These are phyloP conservation scores for Auriscalpium orientale DNA, from an alignment of 768 basidiomycete genomes.

Conservation along the genomic window DNA sequence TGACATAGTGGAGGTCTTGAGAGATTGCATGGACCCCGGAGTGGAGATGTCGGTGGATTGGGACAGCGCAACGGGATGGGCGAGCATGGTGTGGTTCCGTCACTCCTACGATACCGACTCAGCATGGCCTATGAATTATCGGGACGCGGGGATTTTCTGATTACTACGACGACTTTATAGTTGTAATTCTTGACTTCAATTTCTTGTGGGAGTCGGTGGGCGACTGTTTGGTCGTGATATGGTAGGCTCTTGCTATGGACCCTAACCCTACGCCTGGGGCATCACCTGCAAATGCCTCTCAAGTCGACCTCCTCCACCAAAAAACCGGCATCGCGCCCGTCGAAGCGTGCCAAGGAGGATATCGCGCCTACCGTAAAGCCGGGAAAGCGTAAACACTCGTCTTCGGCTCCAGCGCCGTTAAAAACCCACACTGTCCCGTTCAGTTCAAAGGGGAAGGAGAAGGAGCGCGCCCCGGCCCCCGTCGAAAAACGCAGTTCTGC, in stretches of 20 bases:
- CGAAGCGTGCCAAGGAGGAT: conserved; percentile 1
- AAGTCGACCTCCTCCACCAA: conserved; percentile 1
- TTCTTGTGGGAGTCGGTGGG: background rate
- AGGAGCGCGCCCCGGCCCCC: conserved; percentile 1
- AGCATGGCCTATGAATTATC: too few relatives aligned
- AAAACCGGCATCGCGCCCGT: background rate
- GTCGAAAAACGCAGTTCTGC: conserved; percentile 13
- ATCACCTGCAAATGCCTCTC: conserved; percentile 5
- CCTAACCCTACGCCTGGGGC: conserved; percentile 15
- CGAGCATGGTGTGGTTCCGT: too few relatives aligned
- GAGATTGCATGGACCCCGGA: too few relatives aligned
- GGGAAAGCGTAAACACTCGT: background rate
- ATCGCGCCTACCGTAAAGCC: conserved; percentile 1
- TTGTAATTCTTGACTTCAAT: too few relatives aligned
- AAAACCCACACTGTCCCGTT: background rate
- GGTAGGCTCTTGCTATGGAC: conserved; percentile 9
- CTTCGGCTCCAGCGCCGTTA: too few relatives aligned
- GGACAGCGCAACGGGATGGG: too few relatives aligned
- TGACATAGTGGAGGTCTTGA: too few relatives aligned
- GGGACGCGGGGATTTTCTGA: too few relatives aligned
- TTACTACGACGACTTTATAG: too few relatives aligned
- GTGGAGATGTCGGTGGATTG: too few relatives aligned
- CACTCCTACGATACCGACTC: too few relatives aligned
- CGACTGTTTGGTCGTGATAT: conserved; percentile 17
- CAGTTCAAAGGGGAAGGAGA: conserved; percentile 19